Evolutionary conservation across 2,329 filamentous ascomycete genomes (phyloP), one percentile per base, ranked within the genome.

Genomic region (Botrytis byssoidea): DNA sequence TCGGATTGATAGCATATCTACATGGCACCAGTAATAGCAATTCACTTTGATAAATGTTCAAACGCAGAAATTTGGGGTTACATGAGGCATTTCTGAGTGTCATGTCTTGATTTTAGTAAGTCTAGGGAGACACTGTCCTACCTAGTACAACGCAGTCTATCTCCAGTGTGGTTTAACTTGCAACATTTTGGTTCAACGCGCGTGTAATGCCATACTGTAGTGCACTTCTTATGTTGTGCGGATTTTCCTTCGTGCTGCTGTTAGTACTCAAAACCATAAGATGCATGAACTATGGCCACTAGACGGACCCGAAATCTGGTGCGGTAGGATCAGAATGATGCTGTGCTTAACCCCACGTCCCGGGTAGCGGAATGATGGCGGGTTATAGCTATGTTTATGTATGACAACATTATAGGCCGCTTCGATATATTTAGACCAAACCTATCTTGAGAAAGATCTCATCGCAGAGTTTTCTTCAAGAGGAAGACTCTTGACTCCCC

Each of bases 271-370:
- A 32, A 40, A 22, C 35, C 65, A 55, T 22, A 25, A 55, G 9
- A 68, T 68, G 18, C n/a, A 42, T 32, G 16, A 69, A 18, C 18
- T 69, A 25, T 57, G n/a, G 18, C 66, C 48, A 57, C 20, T 57
- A 18, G 35, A 42, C 10, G 22, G 51, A 57, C 20, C 48, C 48
- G 4, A 44, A 68, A 42, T 32, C n/a, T 42, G n/a, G 66, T 69
- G 66, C 48, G 66, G 66, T 69, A 69, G 66, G 40, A 57, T 44
- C 6, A 44, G n/a, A 69, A 42, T 32, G 35, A 68, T 55, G 66
- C 14, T 44, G 48, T 69, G 16, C 4, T 42, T 25, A 16, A 29
- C 35, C 10, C 25, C 35, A 22, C 35, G 22, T 12, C 66, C 66
- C 10, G 51, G 25, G 42, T 14, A 25, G 9, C 25, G 66, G 22